Base-by-base conservation (phyloP, 768 basidiomycete species). In the Lepiota brunneoincarnata region DNA sequence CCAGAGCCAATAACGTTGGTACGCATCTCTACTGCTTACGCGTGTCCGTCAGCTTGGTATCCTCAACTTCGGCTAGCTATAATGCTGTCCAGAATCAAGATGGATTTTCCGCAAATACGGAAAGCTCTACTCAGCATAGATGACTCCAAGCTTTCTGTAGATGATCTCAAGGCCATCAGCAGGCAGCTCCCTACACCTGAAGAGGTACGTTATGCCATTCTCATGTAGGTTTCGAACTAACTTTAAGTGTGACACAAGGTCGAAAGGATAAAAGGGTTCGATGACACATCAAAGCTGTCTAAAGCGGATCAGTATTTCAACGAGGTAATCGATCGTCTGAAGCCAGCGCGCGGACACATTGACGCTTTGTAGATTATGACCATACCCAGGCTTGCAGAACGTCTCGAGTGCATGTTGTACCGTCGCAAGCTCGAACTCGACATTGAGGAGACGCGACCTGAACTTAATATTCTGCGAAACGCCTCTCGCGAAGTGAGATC, bases 1-100 rank as follows among this genome's bases (percentile, higher is more conserved):
- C 83, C 14, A 77, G 91, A 14, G 90, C 94, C 1, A 91, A 92
- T 59, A 90, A 95, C 61, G 77, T 94, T 59, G 88, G 92, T 86
- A 59, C 60, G 79, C 69, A 20, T 14, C 42, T 42, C 17, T 35
- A 6, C 12, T 5, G 39, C 37, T 18, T 45, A 35, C 43, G 23
- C 59, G 54, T 36, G 53, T 45, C 23, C 53, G 11, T 14, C n/a
- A 15, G 20, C 45, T 56, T 48, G 47, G 24, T 4, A 49, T 43
- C 51, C 17, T 18, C 23, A 14, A 39, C 23, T 23, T 14, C 5
- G 12, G 28, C 24, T 47, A 92, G 91, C 83, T 1, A 94, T 96
- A 59, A 91, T 96, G 87, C 73, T 98, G 1, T 82, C 85, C 2
- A 75, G 84, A 11, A 83, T 95, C 55, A 88, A 87, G 67, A 66